Evolutionary conservation across 1,284 basidiomycete species (phyloP).

Genomic region (Schizophyllum amplum): DNA sequence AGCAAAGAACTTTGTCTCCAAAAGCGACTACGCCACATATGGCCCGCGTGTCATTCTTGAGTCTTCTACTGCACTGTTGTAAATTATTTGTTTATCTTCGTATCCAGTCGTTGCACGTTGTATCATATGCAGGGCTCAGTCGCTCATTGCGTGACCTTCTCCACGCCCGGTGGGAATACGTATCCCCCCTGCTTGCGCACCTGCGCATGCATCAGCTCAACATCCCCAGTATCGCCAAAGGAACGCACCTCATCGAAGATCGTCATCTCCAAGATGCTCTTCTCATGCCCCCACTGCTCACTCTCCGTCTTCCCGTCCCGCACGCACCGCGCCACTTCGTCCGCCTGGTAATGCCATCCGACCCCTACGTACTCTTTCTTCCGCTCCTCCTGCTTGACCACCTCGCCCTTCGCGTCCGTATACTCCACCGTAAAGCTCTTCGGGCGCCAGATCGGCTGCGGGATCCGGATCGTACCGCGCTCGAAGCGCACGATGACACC

Average conservation of each 20-base stretch:
- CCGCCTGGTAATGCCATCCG: slow-evolving; percentile 73
- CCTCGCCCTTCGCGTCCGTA: slow-evolving; percentile 41
- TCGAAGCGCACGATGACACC: slow-evolving; percentile 62
- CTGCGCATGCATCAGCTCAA: slow-evolving; percentile 18
- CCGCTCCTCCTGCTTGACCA: slow-evolving; percentile 47
- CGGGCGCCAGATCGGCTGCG: slow-evolving; percentile 58
- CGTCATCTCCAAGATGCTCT: slow-evolving; percentile 71
- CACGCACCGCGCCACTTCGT: slow-evolving; percentile 78
- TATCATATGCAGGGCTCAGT: neutral
- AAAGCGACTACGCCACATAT: slow-evolving; percentile 62
- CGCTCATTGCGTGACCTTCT: slow-evolving; percentile 21
- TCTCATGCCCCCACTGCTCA: slow-evolving; percentile 64
- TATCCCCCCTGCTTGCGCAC: slow-evolving; percentile 35
- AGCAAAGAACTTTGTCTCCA: slow-evolving; percentile 66
- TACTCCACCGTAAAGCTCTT: slow-evolving; percentile 57
- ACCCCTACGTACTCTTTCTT: slow-evolving; percentile 48
- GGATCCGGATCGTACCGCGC: slow-evolving; percentile 55
- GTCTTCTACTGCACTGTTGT: slow-evolving; percentile 64
- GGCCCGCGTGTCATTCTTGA: slow-evolving; percentile 69
- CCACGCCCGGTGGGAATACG: slow-evolving; percentile 29
- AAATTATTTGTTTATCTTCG: slow-evolving; percentile 11
- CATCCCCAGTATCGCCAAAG: neutral
- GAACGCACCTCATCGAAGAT: slow-evolving; percentile 70
- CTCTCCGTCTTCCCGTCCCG: slow-evolving; percentile 73
- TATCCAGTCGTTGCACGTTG: no score